Evolutionary conservation across 768 basidiomycete species (phyloP).

Genomic region (Suillus spraguei): DNA sequence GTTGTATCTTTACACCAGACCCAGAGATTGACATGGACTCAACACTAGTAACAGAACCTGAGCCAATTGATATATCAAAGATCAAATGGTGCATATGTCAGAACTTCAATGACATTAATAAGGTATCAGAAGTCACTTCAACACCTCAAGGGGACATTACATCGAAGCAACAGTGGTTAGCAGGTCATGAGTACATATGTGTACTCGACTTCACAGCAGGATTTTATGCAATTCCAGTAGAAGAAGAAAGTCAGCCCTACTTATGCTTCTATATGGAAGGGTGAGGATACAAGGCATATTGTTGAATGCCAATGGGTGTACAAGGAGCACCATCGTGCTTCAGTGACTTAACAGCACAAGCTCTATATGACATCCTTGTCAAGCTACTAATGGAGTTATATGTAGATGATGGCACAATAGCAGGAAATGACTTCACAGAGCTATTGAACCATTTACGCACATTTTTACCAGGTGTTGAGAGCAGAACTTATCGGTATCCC

Average conservation of each 20-base stretch:
- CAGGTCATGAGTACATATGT: slow-evolving; percentile 38
- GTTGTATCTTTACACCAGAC: no score
- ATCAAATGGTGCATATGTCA: background rate
- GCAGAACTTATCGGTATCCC: slow-evolving; percentile 28
- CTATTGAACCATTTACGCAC: slow-evolving; percentile 28
- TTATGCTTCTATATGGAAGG: no score
- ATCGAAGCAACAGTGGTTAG: slow-evolving; percentile 39
- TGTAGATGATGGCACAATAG: slow-evolving; percentile 41
- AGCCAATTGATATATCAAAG: background rate
- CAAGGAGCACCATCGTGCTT: no score
- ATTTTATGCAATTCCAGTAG: slow-evolving; percentile 31
- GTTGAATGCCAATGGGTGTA: slow-evolving; percentile 21
- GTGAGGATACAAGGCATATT: slow-evolving; percentile 30
- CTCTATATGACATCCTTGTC: slow-evolving; percentile 12
- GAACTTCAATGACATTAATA: background rate
- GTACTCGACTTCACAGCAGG: slow-evolving; percentile 42
- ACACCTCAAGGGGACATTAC: slow-evolving; percentile 37
- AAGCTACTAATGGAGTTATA: slow-evolving; percentile 33
- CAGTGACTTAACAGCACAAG: no score
- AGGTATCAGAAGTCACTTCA: background rate
- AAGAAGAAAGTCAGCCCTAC: slow-evolving; percentile 21
- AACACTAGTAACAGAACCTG: background rate
- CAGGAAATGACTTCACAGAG: slow-evolving; percentile 35
- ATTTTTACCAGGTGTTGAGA: slow-evolving; percentile 18
- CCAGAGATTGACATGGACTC: background rate